Conservation (phyloP, 345 rosid genomes). For the Draba incana region DNA sequence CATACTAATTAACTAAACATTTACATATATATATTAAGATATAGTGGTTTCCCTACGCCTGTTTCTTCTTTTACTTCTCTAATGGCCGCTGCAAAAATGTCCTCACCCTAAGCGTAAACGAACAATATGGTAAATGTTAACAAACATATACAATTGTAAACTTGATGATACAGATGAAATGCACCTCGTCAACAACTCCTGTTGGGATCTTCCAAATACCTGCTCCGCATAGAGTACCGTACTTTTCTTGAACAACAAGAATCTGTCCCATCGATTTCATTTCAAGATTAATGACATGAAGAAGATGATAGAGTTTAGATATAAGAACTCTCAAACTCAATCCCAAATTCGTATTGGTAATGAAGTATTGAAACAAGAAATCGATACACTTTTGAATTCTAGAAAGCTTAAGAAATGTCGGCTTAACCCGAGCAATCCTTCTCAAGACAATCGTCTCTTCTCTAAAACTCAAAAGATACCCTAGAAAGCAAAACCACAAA, state of each 20-base stretch:
- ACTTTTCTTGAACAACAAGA: conserved; percentile 83
- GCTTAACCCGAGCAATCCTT: no score
- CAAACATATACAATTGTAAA: conserved; percentile 7
- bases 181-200: conserved; percentile 79
- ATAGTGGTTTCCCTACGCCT: conserved; percentile 53
- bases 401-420: no score
- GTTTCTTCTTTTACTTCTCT: conserved; percentile 95
- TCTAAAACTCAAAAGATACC: no score
- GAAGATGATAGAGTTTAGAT: background rate
- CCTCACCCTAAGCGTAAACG: conserved; percentile 64
- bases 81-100: conserved; percentile 56
- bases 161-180: conserved; percentile 16
- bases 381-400: no score
- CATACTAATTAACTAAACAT: background rate
- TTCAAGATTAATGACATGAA: background rate
- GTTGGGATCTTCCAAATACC: conserved; percentile 92
- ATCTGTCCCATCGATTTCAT: conserved; percentile 45
- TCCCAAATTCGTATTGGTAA: no score
- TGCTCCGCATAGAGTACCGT: conserved; percentile 53
- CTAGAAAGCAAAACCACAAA: no score
- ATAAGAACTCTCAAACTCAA: no score
- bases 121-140: conserved; percentile 7
- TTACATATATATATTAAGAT: background rate
- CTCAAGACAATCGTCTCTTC: no score
- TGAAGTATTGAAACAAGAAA: no score